Evolutionary conservation across 2,329 filamentous ascomycete genomes (phyloP), one percentile per base, ranked within the genome.

Genomic region (Penicillium italicum): DNA sequence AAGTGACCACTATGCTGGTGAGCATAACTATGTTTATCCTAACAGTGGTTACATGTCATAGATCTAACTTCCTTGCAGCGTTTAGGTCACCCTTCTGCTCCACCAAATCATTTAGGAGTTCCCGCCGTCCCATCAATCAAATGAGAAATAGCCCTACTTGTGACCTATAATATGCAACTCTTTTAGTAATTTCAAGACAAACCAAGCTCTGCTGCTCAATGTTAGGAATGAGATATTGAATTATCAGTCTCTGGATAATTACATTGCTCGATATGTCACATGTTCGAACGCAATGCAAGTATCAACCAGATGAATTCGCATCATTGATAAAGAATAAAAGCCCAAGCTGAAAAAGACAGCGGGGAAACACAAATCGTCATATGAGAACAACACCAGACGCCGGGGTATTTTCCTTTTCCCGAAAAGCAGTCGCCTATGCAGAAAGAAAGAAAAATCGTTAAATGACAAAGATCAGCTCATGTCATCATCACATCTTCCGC

Each of bases 401-500:
- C 53, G 34, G 53, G 53, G 53, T 55, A 55, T 55, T 45, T 38
- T 55, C 53, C 53, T 40, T 51, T 43, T 51, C 41, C 47, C 34
- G 33, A 55, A 54, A 51, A 55, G 53, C 47, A 50, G 18, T n/a
- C 38, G 47, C 47, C 53, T 42, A 51, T 51, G 47, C 53, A 51
- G n/a, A 50, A 49, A 43, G 11, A 49, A 53, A 50, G 40, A 57
- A 40, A 44, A 55, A 50, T 55, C 46, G 31, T 47, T 38, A 31
- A 22, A 44, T 26, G 34, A 33, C 38, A 42, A 20, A 47, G 38
- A 50, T 44, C 24, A 44, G n/a, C 45, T 56, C 20, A 59, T 50
- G 54, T 40, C 57, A 53, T 57, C 20, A 24, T 50, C 50, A 49
- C 55, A 54, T 64, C 62, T 43, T 59, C 57, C 14, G 55, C 59